Conservation (phyloP, 2,329 filamentous ascomycete genomes). For the Colletotrichum orchidophilum region DNA sequence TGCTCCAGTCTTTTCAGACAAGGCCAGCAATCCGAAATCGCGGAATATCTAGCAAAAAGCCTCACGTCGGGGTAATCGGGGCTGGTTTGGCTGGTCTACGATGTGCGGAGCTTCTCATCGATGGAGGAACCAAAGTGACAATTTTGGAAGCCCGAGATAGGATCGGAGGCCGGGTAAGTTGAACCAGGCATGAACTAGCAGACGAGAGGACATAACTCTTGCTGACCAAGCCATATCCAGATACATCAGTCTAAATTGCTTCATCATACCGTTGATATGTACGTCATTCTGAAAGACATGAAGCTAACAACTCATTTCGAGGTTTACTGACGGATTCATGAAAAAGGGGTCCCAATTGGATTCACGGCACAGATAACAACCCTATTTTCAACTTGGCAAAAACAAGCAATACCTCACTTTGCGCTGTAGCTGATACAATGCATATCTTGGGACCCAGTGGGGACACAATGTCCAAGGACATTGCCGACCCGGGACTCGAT, state of each 20-base stretch:
- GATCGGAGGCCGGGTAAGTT: neutral
- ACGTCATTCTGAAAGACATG: neutral
- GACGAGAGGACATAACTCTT: neutral
- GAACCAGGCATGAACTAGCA: neutral
- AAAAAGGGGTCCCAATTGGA: conserved; percentile 48
- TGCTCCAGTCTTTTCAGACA: neutral
- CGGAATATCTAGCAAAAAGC: neutral
- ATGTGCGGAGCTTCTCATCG: neutral
- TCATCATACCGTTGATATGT: neutral
- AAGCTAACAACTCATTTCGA: neutral
- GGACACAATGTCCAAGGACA: neutral
- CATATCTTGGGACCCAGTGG: neutral
- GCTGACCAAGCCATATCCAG: neutral
- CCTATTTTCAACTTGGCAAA: conserved; percentile 71
- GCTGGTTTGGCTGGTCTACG: neutral
- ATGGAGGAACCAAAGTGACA: neutral
- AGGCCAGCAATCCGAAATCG: neutral
- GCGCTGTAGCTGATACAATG: neutral
- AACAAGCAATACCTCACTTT: neutral
- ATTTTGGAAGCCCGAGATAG: neutral
- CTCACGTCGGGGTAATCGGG: neutral
- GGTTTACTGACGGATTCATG: neutral
- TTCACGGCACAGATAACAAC: conserved; percentile 77
- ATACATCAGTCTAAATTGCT: neutral
- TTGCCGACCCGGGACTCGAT: neutral